Conservation (phyloP, 495 filamentous ascomycete genomes). For the Durotheca rogersii region DNA sequence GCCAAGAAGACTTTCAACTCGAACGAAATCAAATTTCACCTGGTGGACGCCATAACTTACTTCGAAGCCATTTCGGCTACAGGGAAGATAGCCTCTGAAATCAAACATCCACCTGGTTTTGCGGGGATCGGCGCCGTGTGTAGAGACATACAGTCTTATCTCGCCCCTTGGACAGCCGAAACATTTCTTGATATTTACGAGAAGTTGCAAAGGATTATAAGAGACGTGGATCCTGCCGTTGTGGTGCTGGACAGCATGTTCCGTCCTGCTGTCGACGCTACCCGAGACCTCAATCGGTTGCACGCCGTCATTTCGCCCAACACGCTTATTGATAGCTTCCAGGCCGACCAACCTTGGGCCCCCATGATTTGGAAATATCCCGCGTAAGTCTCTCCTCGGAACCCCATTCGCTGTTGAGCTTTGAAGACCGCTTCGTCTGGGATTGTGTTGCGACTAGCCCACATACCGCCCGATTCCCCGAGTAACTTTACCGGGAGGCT, state of each 20-base stretch:
- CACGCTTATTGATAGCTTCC: constrained; percentile 43
- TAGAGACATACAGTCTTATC: constrained; percentile 15
- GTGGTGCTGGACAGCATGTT: constrained; percentile 51
- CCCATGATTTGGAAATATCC: constrained; percentile 36
- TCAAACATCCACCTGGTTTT: constrained; percentile 13
- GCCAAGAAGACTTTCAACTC: not conserved
- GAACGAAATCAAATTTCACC: constrained; percentile 20
- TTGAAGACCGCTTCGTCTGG: too few relatives aligned
- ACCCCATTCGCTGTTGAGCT: not conserved
- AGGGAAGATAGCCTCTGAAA: constrained; percentile 1
- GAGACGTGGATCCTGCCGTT: constrained; percentile 41
- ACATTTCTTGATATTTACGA: constrained; percentile 3
- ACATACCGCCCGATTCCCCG: too few relatives aligned
- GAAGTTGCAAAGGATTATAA: constrained; percentile 30
- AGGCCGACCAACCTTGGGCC: constrained; percentile 39
- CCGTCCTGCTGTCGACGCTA: constrained; percentile 47
- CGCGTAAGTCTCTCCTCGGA: constrained; percentile 12
- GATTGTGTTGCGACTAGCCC: too few relatives aligned
- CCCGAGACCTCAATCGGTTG: constrained; percentile 29
- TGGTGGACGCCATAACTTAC: too few relatives aligned
- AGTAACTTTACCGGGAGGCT: too few relatives aligned
- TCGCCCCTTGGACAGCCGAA: constrained; percentile 43
- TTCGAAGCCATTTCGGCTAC: not conserved
- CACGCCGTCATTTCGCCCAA: constrained; percentile 42
- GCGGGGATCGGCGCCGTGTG: constrained; percentile 1